phyloP scores from a whole-genome alignment of 768 basidiomycete species.

The Leccinum barrowsii region DNA sequence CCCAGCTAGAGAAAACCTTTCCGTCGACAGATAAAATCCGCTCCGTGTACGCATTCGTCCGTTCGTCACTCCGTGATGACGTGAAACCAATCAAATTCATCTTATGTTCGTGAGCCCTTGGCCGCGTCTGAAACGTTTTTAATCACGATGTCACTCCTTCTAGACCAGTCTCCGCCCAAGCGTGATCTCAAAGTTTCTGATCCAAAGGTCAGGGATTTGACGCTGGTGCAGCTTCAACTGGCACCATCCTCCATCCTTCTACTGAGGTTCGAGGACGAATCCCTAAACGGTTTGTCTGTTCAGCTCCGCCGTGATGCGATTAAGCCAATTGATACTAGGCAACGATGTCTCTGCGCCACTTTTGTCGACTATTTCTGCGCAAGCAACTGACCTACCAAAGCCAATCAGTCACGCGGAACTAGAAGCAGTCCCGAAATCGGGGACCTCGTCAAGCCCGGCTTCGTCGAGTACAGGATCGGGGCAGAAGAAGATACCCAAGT shows the following conservation, averaged over 20 bases:
- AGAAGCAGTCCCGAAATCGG: slow-evolving; percentile 5
- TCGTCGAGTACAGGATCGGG: slow-evolving; percentile 24
- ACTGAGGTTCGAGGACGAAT: slow-evolving; percentile 70
- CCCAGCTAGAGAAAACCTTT: slow-evolving; percentile 75
- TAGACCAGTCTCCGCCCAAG: slow-evolving; percentile 80
- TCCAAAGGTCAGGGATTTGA: slow-evolving; percentile 62
- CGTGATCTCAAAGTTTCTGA: slow-evolving; percentile 84
- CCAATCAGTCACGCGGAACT: slow-evolving; percentile 41
- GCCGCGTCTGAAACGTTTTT: not conserved
- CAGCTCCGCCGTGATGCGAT: not conserved
- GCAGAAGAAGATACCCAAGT: slow-evolving; percentile 67
- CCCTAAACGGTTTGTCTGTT: slow-evolving; percentile 54
- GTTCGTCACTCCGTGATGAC: slow-evolving; percentile 65
- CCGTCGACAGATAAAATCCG: slow-evolving; percentile 77
- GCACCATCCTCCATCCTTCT: slow-evolving; percentile 79
- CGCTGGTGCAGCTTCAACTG: slow-evolving; percentile 65
- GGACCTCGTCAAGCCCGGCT: slow-evolving; percentile 7
- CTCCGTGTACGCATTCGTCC: slow-evolving; percentile 82
- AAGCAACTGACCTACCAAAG: slow-evolving; percentile 63
- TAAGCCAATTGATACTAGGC: slow-evolving; percentile 36
- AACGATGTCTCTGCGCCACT: slow-evolving; percentile 62
- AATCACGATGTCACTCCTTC: not conserved
- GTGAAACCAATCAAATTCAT: slow-evolving; percentile 78
- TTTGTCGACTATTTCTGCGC: slow-evolving; percentile 47
- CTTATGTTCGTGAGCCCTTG: slow-evolving; percentile 54